A percentile compares a stretch with the other conserved stretches of the same genome.
phyloP scores from a whole-genome alignment of 2,329 filamentous ascomycete species.

The Rutstroemia sp. region DNA sequence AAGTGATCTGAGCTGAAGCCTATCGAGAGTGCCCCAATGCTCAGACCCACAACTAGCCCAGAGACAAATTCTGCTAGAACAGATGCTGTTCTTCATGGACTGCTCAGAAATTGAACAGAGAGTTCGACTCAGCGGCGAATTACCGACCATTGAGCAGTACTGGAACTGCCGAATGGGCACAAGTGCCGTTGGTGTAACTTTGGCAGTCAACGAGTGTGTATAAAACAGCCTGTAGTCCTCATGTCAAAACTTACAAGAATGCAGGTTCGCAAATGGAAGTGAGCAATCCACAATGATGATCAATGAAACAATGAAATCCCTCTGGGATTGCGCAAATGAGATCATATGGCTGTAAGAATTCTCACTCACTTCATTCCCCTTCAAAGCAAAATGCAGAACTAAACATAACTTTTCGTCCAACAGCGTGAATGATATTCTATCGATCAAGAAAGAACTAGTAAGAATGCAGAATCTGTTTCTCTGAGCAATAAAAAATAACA shows the following conservation, averaged over 20 bases:
- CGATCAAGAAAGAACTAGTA: constrained; percentile 19
- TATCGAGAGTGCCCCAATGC: not conserved
- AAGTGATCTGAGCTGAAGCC: not conserved
- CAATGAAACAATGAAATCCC: constrained; percentile 8
- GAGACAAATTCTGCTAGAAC: constrained; percentile 16
- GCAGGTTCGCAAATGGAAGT: not conserved
- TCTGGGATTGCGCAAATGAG: constrained; percentile 22
- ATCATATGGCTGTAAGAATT: constrained; percentile 18
- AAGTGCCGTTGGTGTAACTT: constrained; percentile 18
- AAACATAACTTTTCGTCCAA: not conserved
- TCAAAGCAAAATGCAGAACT: not conserved
- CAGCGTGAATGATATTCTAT: constrained; percentile 22
- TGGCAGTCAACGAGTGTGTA: constrained; percentile 19
- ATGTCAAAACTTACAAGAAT: not conserved
- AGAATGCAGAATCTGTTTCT: not conserved
- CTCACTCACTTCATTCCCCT: too few relatives aligned
- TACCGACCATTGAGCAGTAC: constrained; percentile 21
- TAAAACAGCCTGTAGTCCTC: not conserved
- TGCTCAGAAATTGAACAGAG: constrained; percentile 19
- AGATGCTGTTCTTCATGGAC: constrained; percentile 17
- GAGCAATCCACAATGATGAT: not conserved
- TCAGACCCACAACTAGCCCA: constrained; percentile 5
- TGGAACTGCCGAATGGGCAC: constrained; percentile 21
- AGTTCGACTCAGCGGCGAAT: constrained; percentile 7
- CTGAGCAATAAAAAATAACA: not conserved